phyloP scores from a whole-genome alignment of 2,329 filamentous ascomycete species.

The Hypoxylon sp. region DNA sequence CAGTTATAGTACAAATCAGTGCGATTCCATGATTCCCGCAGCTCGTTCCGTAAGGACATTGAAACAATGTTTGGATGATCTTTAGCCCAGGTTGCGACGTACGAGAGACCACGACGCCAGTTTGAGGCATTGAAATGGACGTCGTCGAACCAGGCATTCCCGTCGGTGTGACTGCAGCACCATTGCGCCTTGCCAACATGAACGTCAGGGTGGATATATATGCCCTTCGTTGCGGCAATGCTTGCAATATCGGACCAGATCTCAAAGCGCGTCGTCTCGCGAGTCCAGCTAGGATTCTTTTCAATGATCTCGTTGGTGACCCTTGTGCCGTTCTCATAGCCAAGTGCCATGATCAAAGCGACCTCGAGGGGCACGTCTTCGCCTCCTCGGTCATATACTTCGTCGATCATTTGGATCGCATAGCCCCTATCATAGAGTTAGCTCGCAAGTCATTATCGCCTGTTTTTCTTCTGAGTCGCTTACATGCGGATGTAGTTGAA shows the following conservation, averaged over 20 bases:
- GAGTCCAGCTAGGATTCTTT: slow-evolving; percentile 66
- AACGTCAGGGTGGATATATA: slow-evolving; percentile 60
- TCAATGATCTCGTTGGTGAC: slow-evolving; percentile 63
- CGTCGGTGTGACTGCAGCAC: slow-evolving; percentile 65
- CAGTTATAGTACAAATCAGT: slow-evolving; percentile 61
- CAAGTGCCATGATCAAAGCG: slow-evolving; percentile 60
- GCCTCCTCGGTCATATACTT: slow-evolving; percentile 59
- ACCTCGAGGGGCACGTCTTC: slow-evolving; percentile 58
- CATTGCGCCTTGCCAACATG: slow-evolving; percentile 60
- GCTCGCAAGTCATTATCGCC: neutral
- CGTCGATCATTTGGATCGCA: slow-evolving; percentile 70
- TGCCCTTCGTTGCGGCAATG: slow-evolving; percentile 52
- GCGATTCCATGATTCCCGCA: slow-evolving; percentile 57
- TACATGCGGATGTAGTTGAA: slow-evolving; percentile 69
- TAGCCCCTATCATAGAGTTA: slow-evolving; percentile 58
- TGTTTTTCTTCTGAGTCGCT: slow-evolving; percentile 18
- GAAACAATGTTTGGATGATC: slow-evolving; percentile 59
- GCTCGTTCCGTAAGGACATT: slow-evolving; percentile 61
- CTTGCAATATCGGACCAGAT: slow-evolving; percentile 59
- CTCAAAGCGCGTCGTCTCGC: slow-evolving; percentile 63
- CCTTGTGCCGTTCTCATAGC: slow-evolving; percentile 63
- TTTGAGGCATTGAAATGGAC: slow-evolving; percentile 66
- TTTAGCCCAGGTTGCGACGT: slow-evolving; percentile 64
- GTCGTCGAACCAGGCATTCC: slow-evolving; percentile 70
- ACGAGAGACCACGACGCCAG: slow-evolving; percentile 69